Evolutionary conservation across 805 yeast species (phyloP).

Genomic region (Lachancea mirantina): DNA sequence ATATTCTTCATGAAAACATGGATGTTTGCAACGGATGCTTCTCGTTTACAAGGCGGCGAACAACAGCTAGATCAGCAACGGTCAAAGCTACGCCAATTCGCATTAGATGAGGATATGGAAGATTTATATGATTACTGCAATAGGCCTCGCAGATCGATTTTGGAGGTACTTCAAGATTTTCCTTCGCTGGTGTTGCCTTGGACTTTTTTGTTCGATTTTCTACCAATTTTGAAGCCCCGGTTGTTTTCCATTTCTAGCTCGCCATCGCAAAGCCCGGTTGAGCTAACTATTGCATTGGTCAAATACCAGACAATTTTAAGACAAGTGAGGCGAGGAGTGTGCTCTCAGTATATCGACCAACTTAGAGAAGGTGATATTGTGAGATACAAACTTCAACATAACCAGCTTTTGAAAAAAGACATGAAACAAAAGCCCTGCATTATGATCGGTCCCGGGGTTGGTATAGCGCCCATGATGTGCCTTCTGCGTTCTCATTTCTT

Average conservation of each 20-base stretch:
- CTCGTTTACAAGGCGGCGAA: conserved; percentile 22
- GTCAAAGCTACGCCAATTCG: conserved; percentile 71
- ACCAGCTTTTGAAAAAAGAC: conserved; percentile 35
- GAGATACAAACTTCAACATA: conserved; percentile 44
- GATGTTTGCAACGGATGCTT: conserved; percentile 61
- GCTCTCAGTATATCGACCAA: conserved; percentile 65
- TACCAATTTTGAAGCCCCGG: conserved; percentile 77
- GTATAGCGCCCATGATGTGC: conserved; percentile 87
- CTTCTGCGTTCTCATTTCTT: conserved; percentile 40
- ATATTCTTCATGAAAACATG: conserved; percentile 68
- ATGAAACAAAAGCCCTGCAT: conserved; percentile 44
- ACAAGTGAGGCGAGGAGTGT: conserved; percentile 69
- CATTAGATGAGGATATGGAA: conserved; percentile 63
- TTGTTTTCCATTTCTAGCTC: conserved; percentile 75
- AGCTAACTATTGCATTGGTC: conserved; percentile 75
- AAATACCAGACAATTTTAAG: conserved; percentile 78
- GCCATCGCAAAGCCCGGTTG: conserved; percentile 40
- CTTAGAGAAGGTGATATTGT: conserved; percentile 44
- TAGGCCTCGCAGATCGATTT: conserved; percentile 79
- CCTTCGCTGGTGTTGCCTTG: conserved; percentile 68
- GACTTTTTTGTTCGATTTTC: conserved; percentile 63
- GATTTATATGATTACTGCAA: conserved; percentile 88
- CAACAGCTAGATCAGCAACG: conserved; percentile 49
- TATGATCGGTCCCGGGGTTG: conserved; percentile 90
- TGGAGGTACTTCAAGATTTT: conserved; percentile 82